Percentiles rank a stretch among this genome's conserved stretches.
These are phyloP conservation scores for Apostasia shenzhenica DNA, from an alignment of 106 monocot species.

Conservation along the genomic window DNA sequence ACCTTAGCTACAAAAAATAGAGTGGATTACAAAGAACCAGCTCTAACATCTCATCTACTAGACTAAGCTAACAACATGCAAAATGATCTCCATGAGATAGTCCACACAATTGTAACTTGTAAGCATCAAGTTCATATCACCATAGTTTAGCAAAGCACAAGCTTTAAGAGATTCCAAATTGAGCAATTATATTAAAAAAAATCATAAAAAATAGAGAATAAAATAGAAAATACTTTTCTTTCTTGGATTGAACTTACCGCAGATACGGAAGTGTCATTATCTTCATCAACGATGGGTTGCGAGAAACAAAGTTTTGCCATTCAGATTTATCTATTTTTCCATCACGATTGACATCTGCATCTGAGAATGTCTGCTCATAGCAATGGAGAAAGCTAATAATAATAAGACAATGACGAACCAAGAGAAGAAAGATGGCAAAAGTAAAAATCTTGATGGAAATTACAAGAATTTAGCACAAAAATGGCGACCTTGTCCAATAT, in stretches of 20 bases:
- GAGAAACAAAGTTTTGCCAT: constrained; percentile 80
- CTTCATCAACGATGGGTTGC: constrained; percentile 85
- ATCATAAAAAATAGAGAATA: not conserved
- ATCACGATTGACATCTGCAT: constrained; percentile 84
- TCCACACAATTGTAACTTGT: too few species aligned
- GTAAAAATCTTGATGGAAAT: not conserved
- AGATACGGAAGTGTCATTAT: constrained; percentile 99
- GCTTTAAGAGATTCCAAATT: not conserved
- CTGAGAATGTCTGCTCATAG: constrained; percentile 71
- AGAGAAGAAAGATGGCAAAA: not conserved
- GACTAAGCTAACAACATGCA: too few species aligned
- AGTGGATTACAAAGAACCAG: too few species aligned
- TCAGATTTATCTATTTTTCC: constrained; percentile 92
- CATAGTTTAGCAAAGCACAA: not conserved
- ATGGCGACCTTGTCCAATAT: constrained; percentile 77
- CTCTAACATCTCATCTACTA: too few species aligned
- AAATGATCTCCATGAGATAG: too few species aligned
- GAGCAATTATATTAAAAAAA: not conserved
- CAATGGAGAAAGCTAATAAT: not conserved
- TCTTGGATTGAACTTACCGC: constrained; percentile 27
- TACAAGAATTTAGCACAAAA: not conserved
- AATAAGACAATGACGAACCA: constrained; percentile 1
- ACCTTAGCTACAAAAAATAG: too few species aligned
- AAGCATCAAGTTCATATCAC: not conserved
- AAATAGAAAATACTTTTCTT: not conserved